Evolutionary conservation across 768 basidiomycete genomes (phyloP), one percentile per base, ranked within the genome.

Genomic region (Pisolithus sp.): DNA sequence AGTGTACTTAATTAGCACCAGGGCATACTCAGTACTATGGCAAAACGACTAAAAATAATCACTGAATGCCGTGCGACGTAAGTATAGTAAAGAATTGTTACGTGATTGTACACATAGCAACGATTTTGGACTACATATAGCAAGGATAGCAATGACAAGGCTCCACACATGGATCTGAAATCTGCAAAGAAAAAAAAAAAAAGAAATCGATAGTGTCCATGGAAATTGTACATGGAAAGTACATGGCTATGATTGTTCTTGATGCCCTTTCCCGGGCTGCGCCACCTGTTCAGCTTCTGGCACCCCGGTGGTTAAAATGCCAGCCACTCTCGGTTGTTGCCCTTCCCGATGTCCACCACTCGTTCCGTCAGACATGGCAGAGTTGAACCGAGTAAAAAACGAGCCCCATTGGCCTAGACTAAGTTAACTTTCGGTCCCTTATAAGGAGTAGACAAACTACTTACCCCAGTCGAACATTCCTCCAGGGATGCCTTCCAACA

Each of bases 391-490:
- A 36, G 84, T 72, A 66, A 91, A 90, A 70, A 88, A 90, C 30
- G 74, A 81, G 48, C 89, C 88, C 88, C 88, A 90, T 73, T 89
- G 86, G 41, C 81, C 88, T 90, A 62, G 42, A 42, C 36, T 38
- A 23, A 21, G 49, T 48, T 48, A 46, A n/a, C 34, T 44, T 41
- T 34, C 6, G 39, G 5, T 13, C 26, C 45, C 21, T 40, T 24
- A 13, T 21, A 47, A 45, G 39, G 37, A 47, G 48, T 40, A 54
- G 48, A 40, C 21, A 51, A 72, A 75, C 58, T 0, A 73, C 77
- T 57, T 59, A 89, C 88, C 80, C 86, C 87, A 92, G 66, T 91
- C 88, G 68, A 89, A 92, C 87, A 92, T 90, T 18, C 80, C 77
- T 4, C 83, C 84, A 40, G 89, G 89, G 48, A 92, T 81, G 1